These are phyloP conservation scores for Neonectria punicea DNA, from an alignment of 2,329 filamentous ascomycete genomes.

Conservation along the genomic window DNA sequence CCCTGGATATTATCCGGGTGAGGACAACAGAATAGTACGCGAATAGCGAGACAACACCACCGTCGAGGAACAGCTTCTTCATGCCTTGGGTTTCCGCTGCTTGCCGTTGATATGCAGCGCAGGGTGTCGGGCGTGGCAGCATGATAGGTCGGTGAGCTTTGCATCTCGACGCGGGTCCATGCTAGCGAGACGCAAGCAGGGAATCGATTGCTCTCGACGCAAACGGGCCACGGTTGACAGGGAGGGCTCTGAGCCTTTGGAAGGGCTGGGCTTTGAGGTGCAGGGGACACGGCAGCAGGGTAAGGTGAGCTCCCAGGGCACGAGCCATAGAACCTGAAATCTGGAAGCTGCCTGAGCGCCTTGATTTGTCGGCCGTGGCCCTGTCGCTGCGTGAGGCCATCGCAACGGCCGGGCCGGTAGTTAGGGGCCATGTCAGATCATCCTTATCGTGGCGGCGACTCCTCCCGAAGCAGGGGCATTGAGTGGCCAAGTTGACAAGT, in stretches of 20 bases:
- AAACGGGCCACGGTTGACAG: slow-evolving; percentile 12
- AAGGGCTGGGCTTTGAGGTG: slow-evolving; percentile 8
- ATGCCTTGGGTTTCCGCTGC: slow-evolving; percentile 39
- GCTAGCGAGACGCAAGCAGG: slow-evolving; percentile 1
- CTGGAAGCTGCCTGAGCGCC: slow-evolving; percentile 24
- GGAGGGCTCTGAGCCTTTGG: not conserved
- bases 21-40: not conserved
- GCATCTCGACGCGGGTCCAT: not conserved
- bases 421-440: slow-evolving; percentile 43
- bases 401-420: slow-evolving; percentile 36
- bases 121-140: slow-evolving; percentile 8
- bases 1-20: not conserved
- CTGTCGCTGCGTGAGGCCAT: slow-evolving; percentile 19
- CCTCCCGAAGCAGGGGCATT: slow-evolving; percentile 20
- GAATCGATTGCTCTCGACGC: slow-evolving; percentile 7
- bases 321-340: slow-evolving; percentile 33
- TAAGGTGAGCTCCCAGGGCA: slow-evolving; percentile 33
- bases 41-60: not conserved
- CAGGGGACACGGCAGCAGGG: slow-evolving; percentile 33
- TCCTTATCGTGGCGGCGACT: slow-evolving; percentile 40
- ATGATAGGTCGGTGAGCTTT: slow-evolving; percentile 14
- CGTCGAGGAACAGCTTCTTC: slow-evolving; percentile 1
- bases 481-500: slow-evolving; percentile 1
- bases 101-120: slow-evolving; percentile 31
- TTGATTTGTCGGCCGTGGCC: slow-evolving; percentile 7